phyloP scores from a whole-genome alignment of 441 rosid species.

The Gossypium aridum region DNA sequence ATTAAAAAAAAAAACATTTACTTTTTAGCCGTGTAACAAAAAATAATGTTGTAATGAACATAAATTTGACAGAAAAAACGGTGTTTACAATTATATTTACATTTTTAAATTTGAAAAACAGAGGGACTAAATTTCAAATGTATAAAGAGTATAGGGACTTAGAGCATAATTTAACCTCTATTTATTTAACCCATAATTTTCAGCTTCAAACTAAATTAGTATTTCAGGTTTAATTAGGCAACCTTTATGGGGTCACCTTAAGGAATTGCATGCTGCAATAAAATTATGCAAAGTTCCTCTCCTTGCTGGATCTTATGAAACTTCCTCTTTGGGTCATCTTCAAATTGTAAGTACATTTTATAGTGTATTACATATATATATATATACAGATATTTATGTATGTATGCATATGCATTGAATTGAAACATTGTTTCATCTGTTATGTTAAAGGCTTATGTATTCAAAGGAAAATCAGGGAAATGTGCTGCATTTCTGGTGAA shows the following conservation, averaged over 20 bases:
- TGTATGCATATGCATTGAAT: not conserved
- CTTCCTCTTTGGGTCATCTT: conserved; percentile 34
- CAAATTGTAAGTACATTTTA: conserved; percentile 41
- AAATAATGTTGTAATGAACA: too few species aligned
- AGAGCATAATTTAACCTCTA: not conserved
- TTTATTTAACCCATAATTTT: not conserved
- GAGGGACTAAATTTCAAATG: too few species aligned
- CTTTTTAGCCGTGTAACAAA: too few species aligned
- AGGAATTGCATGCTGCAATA: conserved; percentile 59
- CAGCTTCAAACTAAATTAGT: conserved; percentile 1
- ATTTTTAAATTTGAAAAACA: too few species aligned
- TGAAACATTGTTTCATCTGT: not conserved
- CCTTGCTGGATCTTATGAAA: conserved; percentile 37
- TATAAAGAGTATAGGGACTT: too few species aligned
- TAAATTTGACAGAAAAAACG: too few species aligned
- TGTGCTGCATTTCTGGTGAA: conserved; percentile 81
- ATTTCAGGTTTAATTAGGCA: conserved; percentile 55
- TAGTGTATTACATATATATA: not conserved
- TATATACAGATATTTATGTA: not conserved
- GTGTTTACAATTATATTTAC: too few species aligned
- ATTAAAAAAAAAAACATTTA: too few species aligned
- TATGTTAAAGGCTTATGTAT: conserved; percentile 54
- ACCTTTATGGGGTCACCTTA: conserved; percentile 85
- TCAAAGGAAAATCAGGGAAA: conserved; percentile 32
- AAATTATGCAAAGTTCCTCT: conserved; percentile 50